These are phyloP conservation scores for Colletotrichum eleusines DNA, from an alignment of 2,329 filamentous ascomycete genomes.

Conservation along the genomic window DNA sequence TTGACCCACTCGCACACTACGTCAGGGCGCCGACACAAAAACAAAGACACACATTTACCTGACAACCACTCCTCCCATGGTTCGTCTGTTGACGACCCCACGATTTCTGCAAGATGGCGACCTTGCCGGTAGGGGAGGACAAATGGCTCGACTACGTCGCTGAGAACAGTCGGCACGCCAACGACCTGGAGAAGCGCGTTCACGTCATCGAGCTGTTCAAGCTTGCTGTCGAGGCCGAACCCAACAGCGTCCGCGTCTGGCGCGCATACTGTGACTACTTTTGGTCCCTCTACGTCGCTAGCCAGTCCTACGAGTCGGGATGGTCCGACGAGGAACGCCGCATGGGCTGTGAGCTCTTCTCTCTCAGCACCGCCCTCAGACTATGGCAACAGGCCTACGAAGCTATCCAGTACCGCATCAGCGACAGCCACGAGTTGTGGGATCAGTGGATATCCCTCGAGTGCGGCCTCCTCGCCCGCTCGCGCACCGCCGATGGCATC, in stretches of 20 bases:
- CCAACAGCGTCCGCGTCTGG: conserved; percentile 81
- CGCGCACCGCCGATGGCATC: conserved; percentile 67
- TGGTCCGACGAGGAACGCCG: conserved; percentile 77
- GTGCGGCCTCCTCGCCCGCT: conserved; percentile 73
- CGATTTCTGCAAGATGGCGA: conserved; percentile 56
- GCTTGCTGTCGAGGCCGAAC: conserved; percentile 77
- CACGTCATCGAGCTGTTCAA: conserved; percentile 79
- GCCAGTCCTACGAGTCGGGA: conserved; percentile 66
- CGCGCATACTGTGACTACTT: conserved; percentile 83
- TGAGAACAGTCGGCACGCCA: conserved; percentile 73
- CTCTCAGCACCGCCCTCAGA: conserved; percentile 73
- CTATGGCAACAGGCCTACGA: conserved; percentile 80
- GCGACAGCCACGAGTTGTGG: conserved; percentile 84
- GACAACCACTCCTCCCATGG: conserved; percentile 30
- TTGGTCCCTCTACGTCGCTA: conserved; percentile 75
- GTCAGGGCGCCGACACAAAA: neutral
- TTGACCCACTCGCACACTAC: neutral
- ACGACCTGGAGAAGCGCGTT: conserved; percentile 75
- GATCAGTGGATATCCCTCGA: conserved; percentile 81
- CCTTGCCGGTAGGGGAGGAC: conserved; percentile 76
- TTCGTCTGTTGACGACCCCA: conserved; percentile 39
- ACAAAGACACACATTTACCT: conserved; percentile 1
- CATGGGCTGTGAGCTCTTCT: conserved; percentile 78
- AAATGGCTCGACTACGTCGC: conserved; percentile 83
- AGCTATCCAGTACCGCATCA: conserved; percentile 78